A percentile compares a stretch with the other conserved stretches of the same genome.
Evolutionary conservation across 495 filamentous ascomycete genomes (phyloP).

Genomic region (Penicillium alfredii): DNA sequence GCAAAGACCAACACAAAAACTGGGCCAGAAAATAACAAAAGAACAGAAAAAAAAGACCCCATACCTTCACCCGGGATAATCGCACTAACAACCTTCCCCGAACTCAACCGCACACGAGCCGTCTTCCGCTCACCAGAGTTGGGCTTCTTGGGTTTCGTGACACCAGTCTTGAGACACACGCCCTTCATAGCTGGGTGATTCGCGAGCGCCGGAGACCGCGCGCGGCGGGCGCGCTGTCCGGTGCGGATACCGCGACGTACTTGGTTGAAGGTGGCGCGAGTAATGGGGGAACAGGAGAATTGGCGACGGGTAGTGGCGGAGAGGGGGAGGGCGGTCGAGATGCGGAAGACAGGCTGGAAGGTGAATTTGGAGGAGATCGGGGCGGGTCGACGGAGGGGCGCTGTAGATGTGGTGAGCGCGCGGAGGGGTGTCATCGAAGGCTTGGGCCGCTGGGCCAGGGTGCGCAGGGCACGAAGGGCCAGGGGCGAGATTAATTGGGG

Average conservation of each 20-base stretch:
- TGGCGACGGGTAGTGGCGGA: slow-evolving; percentile 22
- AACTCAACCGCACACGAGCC: slow-evolving; percentile 80
- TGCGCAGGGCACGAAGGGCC: slow-evolving; percentile 36
- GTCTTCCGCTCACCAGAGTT: slow-evolving; percentile 95
- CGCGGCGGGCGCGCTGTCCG: slow-evolving; percentile 69
- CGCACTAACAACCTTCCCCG: slow-evolving; percentile 75
- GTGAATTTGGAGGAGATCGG: slow-evolving; percentile 21
- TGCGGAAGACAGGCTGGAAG: slow-evolving; percentile 35
- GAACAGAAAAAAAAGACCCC: slow-evolving; percentile 12
- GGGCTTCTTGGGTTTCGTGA: slow-evolving; percentile 95
- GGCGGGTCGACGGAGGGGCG: slow-evolving; percentile 11
- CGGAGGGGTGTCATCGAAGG: slow-evolving; percentile 15
- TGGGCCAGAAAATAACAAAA: slow-evolving; percentile 1
- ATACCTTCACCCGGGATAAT: slow-evolving; percentile 95
- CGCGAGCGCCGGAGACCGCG: slow-evolving; percentile 76
- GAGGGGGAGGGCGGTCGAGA: slow-evolving; percentile 18
- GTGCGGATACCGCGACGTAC: slow-evolving; percentile 67
- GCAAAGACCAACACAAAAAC: no score
- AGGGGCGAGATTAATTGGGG: slow-evolving; percentile 33
- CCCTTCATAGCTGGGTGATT: slow-evolving; percentile 81
- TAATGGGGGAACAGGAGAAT: slow-evolving; percentile 41
- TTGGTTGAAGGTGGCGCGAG: slow-evolving; percentile 47
- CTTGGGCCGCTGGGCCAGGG: slow-evolving; percentile 29
- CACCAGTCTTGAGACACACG: slow-evolving; percentile 86
- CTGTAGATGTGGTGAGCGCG: slow-evolving; percentile 15